Percentiles rank a stretch among this genome's conserved stretches.
Conservation (phyloP, 345 rosid species). For the Syzygium aromaticum region DNA sequence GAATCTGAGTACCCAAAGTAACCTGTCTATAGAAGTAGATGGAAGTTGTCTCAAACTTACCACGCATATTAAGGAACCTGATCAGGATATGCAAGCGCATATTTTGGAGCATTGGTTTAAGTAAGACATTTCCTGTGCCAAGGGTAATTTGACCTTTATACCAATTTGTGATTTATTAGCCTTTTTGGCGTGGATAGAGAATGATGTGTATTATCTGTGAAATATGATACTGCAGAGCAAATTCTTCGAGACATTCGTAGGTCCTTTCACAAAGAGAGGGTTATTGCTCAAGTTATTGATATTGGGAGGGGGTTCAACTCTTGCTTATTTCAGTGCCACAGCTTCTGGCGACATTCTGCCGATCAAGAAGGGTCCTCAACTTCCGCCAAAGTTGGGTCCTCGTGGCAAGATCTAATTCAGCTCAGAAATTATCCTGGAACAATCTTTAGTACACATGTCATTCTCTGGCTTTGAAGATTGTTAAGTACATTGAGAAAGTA, state of each 20-base stretch:
- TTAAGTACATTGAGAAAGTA: not conserved
- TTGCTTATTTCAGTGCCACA: conserved; percentile 59
- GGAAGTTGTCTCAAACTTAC: not conserved
- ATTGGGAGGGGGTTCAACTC: conserved; percentile 73
- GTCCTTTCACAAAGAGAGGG: conserved; percentile 96
- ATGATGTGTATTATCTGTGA: not conserved
- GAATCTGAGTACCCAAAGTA: not conserved
- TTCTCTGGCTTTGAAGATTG: conserved; percentile 6
- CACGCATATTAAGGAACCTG: not conserved
- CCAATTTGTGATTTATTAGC: not conserved
- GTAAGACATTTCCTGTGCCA: not conserved
- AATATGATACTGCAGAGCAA: conserved; percentile 58
- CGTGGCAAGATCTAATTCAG: conserved; percentile 70
- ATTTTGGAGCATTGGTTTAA: not conserved
- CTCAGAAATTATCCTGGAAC: not conserved
- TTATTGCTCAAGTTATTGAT: conserved; percentile 86
- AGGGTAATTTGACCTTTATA: not conserved
- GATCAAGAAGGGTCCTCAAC: conserved; percentile 91
- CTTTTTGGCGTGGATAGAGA: not conserved
- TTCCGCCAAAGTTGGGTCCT: conserved; percentile 82
- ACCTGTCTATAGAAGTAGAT: not conserved
- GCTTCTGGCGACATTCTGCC: conserved; percentile 73
- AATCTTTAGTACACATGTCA: conserved; percentile 8
- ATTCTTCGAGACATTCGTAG: conserved; percentile 90
- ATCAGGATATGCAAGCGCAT: not conserved